Conservation (phyloP, 78 protist species). For the Dictyostelium brefeldianum region DNA sequence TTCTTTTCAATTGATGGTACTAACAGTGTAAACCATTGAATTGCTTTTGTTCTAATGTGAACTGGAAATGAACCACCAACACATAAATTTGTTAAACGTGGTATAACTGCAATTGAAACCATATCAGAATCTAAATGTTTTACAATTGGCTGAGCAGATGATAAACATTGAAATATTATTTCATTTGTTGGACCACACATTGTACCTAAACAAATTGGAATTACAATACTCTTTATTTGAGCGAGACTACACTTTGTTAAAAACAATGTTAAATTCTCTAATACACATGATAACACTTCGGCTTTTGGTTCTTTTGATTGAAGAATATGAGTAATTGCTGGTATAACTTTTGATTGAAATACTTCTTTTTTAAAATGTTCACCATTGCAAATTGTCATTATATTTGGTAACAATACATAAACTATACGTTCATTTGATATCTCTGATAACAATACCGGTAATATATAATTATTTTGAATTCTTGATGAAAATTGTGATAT, state of each 20-base stretch:
- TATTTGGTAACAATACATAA: slow-evolving; percentile 43
- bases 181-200: slow-evolving; percentile 79
- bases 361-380: slow-evolving; percentile 28
- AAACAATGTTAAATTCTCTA: slow-evolving; percentile 13
- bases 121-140: slow-evolving; percentile 54
- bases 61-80: slow-evolving; percentile 43
- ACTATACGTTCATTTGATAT: slow-evolving; percentile 35
- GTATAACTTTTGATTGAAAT: slow-evolving; percentile 15
- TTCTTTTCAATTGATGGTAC: slow-evolving; percentile 56
- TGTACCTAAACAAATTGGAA: slow-evolving; percentile 58
- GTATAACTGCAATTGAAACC: slow-evolving; percentile 26
- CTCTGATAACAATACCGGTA: slow-evolving; percentile 38
- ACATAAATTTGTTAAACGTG: slow-evolving; percentile 52
- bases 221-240: background rate
- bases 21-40: slow-evolving; percentile 59
- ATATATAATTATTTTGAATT: slow-evolving; percentile 30
- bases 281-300: slow-evolving; percentile 22
- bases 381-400: slow-evolving; percentile 10
- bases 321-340: background rate
- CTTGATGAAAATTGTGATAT: slow-evolving; percentile 55
- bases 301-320: slow-evolving; percentile 15
- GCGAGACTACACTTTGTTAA: slow-evolving; percentile 11
- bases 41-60: slow-evolving; percentile 54
- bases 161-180: slow-evolving; percentile 54
- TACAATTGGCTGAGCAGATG: background rate